phyloP scores from a whole-genome alignment of 1,139 yeast genomes.

The Barnettozyma hawaiiensis region DNA sequence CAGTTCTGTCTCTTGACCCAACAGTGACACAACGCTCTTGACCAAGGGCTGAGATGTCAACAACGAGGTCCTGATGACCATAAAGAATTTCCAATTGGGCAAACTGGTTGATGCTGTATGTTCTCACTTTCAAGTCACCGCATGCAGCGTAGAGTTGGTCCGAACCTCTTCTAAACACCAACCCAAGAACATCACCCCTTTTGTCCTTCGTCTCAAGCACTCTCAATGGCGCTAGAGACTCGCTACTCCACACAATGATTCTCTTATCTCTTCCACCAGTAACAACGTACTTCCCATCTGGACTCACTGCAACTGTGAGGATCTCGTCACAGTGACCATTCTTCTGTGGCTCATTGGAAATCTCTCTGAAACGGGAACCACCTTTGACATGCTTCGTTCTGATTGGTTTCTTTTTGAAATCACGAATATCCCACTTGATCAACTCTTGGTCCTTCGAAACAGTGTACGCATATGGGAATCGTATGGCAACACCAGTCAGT shows the following conservation, averaged over 20 bases:
- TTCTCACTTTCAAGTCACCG: constrained; percentile 84
- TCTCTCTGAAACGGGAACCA: constrained; percentile 50
- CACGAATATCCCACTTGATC: constrained; percentile 69
- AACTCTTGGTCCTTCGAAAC: constrained; percentile 79
- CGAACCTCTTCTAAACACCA: constrained; percentile 71
- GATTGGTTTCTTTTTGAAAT: constrained; percentile 46
- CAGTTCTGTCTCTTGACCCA: constrained; percentile 91
- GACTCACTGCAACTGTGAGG: constrained; percentile 72
- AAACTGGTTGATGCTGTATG: constrained; percentile 78
- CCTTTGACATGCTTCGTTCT: constrained; percentile 63
- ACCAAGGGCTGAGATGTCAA: constrained; percentile 71
- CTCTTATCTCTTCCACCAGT: constrained; percentile 87
- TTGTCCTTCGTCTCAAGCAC: constrained; percentile 69
- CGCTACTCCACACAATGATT: constrained; percentile 80
- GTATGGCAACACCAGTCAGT: constrained; percentile 40
- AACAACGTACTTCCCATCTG: constrained; percentile 82
- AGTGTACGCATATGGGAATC: constrained; percentile 51
- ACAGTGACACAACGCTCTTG: constrained; percentile 93
- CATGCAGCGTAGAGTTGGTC: constrained; percentile 91
- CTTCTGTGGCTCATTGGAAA: constrained; percentile 40
- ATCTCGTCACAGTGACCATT: constrained; percentile 74
- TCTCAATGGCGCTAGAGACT: constrained; percentile 66
- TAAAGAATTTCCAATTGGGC: constrained; percentile 86
- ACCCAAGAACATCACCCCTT: constrained; percentile 64
- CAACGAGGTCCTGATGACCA: constrained; percentile 91